A percentile compares a stretch with the other conserved stretches of the same genome.
Evolutionary conservation across 345 rosid genomes (phyloP).

Genomic region (Salix brachista): DNA sequence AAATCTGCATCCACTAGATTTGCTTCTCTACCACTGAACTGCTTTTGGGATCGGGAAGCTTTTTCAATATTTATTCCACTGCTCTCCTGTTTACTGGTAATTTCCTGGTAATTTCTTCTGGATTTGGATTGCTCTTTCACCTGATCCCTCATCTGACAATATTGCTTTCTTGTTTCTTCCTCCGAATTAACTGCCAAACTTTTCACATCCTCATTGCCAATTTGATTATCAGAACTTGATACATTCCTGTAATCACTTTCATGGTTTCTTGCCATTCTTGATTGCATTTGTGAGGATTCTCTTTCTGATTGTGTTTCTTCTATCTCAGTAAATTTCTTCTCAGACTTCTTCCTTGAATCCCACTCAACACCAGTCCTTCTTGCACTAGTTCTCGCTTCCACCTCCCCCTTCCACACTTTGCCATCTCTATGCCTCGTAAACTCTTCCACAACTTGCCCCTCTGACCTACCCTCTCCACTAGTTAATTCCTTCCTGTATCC

Average conservation of each 20-base stretch:
- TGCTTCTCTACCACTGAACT: constrained; percentile 37
- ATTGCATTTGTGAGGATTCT: constrained; percentile 35
- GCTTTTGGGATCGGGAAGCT: constrained; percentile 37
- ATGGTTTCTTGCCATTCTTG: constrained; percentile 25
- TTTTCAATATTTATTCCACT: constrained; percentile 35
- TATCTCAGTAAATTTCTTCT: constrained; percentile 53
- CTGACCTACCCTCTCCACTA: constrained; percentile 17
- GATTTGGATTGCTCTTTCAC: constrained; percentile 30
- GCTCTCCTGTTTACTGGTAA: constrained; percentile 35
- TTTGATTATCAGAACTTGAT: constrained; percentile 28
- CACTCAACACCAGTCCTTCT: constrained; percentile 33
- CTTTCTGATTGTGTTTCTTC: constrained; percentile 41
- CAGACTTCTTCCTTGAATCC: constrained; percentile 66
- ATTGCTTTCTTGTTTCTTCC: constrained; percentile 35
- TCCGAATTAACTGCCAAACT: constrained; percentile 29
- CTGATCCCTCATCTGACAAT: constrained; percentile 26
- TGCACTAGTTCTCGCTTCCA: constrained; percentile 21
- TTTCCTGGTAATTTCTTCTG: constrained; percentile 37
- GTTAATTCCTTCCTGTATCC: constrained; percentile 22
- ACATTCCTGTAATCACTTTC: constrained; percentile 31
- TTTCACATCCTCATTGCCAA: constrained; percentile 32
- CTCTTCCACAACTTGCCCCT: constrained; percentile 23
- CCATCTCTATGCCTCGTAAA: constrained; percentile 15
- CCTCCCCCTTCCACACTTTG: constrained; percentile 10
- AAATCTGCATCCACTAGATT: constrained; percentile 21